Evolutionary conservation across 192 early-diverging fungal species (phyloP).

Genomic region (Backusella australiensis): DNA sequence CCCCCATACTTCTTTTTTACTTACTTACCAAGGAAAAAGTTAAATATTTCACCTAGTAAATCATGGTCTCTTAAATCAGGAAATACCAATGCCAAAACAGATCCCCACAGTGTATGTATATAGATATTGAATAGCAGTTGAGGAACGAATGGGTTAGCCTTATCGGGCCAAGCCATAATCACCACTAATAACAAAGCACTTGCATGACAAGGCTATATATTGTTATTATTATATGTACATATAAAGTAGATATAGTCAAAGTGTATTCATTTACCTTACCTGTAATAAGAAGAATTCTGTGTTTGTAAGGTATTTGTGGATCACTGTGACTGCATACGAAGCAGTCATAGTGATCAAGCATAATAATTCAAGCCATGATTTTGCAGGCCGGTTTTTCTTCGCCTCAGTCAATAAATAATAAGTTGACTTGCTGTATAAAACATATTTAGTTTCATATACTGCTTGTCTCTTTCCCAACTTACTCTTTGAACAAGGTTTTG

Average conservation of each 20-base stretch:
- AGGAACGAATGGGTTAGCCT: slow-evolving; percentile 31
- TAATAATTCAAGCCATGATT: slow-evolving; percentile 9
- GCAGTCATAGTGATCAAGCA: slow-evolving; percentile 27
- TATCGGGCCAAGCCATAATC: slow-evolving; percentile 39
- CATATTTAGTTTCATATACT: background rate
- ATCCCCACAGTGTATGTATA: slow-evolving; percentile 51
- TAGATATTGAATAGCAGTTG: slow-evolving; percentile 51
- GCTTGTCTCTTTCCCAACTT: background rate
- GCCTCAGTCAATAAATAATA: background rate
- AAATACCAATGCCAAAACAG: slow-evolving; percentile 44
- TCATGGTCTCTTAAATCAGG: slow-evolving; percentile 52
- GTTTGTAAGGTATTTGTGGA: slow-evolving; percentile 39
- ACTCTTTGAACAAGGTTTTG: slow-evolving; percentile 17
- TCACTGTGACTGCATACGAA: slow-evolving; percentile 36
- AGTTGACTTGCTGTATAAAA: background rate
- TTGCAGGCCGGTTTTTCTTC: background rate
- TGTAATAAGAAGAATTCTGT: slow-evolving; percentile 44
- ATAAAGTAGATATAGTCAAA: background rate
- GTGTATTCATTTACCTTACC: slow-evolving; percentile 15
- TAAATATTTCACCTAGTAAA: slow-evolving; percentile 46
- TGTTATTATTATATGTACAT: background rate
- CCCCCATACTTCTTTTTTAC: background rate
- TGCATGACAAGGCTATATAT: slow-evolving; percentile 47
- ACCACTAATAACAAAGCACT: slow-evolving; percentile 43
- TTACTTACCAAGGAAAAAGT: slow-evolving; percentile 50